These are phyloP conservation scores for Arthrobotrys megalospora DNA, from an alignment of 2,329 filamentous ascomycete species.

Conservation along the genomic window DNA sequence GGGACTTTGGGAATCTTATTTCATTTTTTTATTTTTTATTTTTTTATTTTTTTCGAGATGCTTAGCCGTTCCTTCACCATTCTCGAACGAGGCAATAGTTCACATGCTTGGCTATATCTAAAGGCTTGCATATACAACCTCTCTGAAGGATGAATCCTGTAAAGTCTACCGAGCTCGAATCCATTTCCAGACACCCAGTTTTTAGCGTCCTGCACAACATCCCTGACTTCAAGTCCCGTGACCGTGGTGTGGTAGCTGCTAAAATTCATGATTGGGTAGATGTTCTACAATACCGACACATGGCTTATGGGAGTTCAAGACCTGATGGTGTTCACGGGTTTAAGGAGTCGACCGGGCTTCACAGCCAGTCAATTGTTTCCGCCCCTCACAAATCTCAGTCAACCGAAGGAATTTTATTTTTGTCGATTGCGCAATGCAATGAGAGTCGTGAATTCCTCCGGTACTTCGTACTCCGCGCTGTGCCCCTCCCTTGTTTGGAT, in stretches of 20 bases:
- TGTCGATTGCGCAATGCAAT: constrained; percentile 57
- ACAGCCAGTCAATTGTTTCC: constrained; percentile 60
- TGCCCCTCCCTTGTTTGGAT: constrained; percentile 50
- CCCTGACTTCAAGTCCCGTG: constrained; percentile 62
- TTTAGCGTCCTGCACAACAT: constrained; percentile 61
- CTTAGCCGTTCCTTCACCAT: constrained; percentile 37
- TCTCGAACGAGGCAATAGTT: constrained; percentile 57
- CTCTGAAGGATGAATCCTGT: constrained; percentile 46
- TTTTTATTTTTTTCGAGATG: constrained; percentile 15
- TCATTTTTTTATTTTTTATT: not conserved
- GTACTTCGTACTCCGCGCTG: constrained; percentile 36
- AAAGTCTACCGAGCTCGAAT: constrained; percentile 41
- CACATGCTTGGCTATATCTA: constrained; percentile 57
- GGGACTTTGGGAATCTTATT: too few relatives aligned
- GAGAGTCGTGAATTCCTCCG: constrained; percentile 2
- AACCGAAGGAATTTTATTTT: constrained; percentile 48
- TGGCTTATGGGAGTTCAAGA: constrained; percentile 36
- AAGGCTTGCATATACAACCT: constrained; percentile 33
- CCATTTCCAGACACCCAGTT: constrained; percentile 31
- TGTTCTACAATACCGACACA: constrained; percentile 54
- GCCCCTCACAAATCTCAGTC: constrained; percentile 42
- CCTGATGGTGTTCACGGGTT: constrained; percentile 52
- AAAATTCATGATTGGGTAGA: constrained; percentile 57
- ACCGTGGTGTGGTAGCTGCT: constrained; percentile 52
- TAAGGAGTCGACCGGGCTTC: constrained; percentile 41